These are phyloP conservation scores for Oropetium thomaeum DNA, from an alignment of 176 grass and related monocot genomes.

Conservation along the genomic window DNA sequence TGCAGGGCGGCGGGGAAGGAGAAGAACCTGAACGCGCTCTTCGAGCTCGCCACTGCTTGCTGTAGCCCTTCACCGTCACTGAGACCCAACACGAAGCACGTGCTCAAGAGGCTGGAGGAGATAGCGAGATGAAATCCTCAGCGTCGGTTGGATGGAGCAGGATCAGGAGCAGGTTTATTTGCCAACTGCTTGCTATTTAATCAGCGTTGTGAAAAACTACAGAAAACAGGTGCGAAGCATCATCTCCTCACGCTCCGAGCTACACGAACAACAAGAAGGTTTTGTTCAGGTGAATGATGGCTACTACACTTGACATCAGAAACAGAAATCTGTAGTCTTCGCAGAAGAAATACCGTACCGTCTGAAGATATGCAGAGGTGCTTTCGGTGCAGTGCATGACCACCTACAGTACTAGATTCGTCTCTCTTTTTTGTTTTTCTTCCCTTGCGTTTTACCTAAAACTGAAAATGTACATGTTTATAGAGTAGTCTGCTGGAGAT, in stretches of 20 bases:
- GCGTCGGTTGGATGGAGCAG: no score
- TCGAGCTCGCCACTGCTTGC: slow-evolving; percentile 60
- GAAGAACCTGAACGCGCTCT: slow-evolving; percentile 46
- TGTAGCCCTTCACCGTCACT: slow-evolving; percentile 73
- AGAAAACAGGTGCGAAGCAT: neutral
- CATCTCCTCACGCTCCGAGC: neutral
- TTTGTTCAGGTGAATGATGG: neutral
- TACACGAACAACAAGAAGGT: neutral
- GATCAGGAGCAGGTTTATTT: slow-evolving; percentile 4
- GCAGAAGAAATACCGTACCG: neutral
- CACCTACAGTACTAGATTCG: neutral
- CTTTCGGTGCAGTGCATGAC: neutral
- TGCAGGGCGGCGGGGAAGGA: slow-evolving; percentile 50
- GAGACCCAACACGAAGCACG: slow-evolving; percentile 54
- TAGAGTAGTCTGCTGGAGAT: neutral
- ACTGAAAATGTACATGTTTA: slow-evolving; percentile 7
- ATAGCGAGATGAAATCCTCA: slow-evolving; percentile 36
- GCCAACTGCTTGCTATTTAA: slow-evolving; percentile 11
- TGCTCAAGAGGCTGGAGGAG: slow-evolving; percentile 60
- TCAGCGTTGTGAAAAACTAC: slow-evolving; percentile 16
- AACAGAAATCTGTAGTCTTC: slow-evolving; percentile 17
- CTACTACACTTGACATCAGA: neutral
- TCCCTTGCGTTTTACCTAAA: slow-evolving; percentile 8
- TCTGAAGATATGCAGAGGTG: neutral
- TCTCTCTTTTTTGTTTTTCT: neutral